Base-by-base conservation (phyloP, 2,329 filamentous ascomycete species). In the Colletotrichum lentis region DNA sequence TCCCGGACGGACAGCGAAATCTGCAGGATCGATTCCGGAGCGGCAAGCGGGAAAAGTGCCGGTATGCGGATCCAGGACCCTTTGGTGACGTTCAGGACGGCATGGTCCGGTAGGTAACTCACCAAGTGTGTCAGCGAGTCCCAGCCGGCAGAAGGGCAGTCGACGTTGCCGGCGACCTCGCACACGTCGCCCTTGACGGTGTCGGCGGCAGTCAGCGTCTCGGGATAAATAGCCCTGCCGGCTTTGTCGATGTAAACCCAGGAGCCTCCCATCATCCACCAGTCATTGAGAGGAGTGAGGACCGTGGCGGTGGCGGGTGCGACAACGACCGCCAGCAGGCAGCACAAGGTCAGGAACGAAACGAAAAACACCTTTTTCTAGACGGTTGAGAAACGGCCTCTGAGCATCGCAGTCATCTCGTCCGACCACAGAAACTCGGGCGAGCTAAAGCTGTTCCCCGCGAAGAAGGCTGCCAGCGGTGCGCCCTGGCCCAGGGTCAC, bases 111-210 rank as follows among this genome's bases (percentile, higher is more conserved):
- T 1, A 63, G 43, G 16, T 46, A 56, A 7, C 37, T 39, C 18
- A 53, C 52, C 12, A 63, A 18, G 6, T 63, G 31, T 6, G 43
- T 20, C 7, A 63, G 24, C 4, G 50, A 47, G 22, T 63, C 60
- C 60, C 50, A 63, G 2, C 52, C 50, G 6, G 60, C 39, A 10
- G 60, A 63, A 1, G 18, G 60, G 22, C 60, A 63, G 50, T 39
- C 39, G 3, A 46, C 11, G n/a, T 63, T 22, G 14, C 60, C 60
- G 3, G 50, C 31, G 4, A 55, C n/a, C 0, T 56, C n/a, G 20
- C 52, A 63, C 16, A 56, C 24, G 4, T 35, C 27, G 14, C 41
- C 50, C 5, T 7, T 12, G 5, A 63, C 18, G 5, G 50, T 63
- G 18, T 49, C 16, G 2, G 20, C 44, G 27, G 52, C 24, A 16